These are phyloP conservation scores for Chenopodium quinoa DNA, from an alignment of 148 eudicot genomes.

Conservation along the genomic window DNA sequence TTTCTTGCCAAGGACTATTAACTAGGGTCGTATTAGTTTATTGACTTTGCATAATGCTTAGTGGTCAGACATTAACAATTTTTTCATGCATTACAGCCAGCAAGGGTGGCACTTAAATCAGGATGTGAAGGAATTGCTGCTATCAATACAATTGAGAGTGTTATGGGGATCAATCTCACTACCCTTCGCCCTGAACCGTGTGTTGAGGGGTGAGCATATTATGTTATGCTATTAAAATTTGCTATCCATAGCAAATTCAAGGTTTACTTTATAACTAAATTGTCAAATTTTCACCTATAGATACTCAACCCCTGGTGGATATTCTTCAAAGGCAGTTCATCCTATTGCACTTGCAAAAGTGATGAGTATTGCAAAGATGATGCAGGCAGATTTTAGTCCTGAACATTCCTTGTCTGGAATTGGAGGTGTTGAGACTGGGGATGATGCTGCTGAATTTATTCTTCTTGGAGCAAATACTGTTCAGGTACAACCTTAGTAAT, in stretches of 20 bases:
- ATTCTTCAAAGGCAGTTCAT: constrained; percentile 90
- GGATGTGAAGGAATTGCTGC: constrained; percentile 98
- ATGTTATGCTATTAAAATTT: not conserved
- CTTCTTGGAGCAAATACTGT: constrained; percentile 96
- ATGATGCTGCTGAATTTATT: constrained; percentile 96
- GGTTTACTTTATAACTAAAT: not conserved
- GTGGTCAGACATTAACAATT: not conserved
- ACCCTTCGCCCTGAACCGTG: constrained; percentile 98
- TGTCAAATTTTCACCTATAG: constrained; percentile 33
- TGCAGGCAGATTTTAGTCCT: constrained; percentile 70
- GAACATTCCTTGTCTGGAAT: constrained; percentile 88
- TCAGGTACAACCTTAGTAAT: constrained; percentile 54
- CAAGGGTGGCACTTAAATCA: constrained; percentile 70
- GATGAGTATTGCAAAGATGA: constrained; percentile 96
- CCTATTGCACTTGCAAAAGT: constrained; percentile 99
- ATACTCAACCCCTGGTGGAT: constrained; percentile 98
- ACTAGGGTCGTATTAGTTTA: not conserved
- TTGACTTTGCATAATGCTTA: not conserved
- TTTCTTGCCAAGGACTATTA: not conserved
- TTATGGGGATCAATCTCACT: constrained; percentile 94
- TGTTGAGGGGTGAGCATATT: constrained; percentile 83
- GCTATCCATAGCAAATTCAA: not conserved
- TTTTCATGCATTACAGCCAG: constrained; percentile 53
- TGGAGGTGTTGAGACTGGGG: constrained; percentile 97
- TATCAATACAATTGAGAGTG: constrained; percentile 92